Evolutionary conservation across 2,329 filamentous ascomycete species (phyloP), one percentile per base, ranked within the genome.

Genomic region (Xylaria sp.): DNA sequence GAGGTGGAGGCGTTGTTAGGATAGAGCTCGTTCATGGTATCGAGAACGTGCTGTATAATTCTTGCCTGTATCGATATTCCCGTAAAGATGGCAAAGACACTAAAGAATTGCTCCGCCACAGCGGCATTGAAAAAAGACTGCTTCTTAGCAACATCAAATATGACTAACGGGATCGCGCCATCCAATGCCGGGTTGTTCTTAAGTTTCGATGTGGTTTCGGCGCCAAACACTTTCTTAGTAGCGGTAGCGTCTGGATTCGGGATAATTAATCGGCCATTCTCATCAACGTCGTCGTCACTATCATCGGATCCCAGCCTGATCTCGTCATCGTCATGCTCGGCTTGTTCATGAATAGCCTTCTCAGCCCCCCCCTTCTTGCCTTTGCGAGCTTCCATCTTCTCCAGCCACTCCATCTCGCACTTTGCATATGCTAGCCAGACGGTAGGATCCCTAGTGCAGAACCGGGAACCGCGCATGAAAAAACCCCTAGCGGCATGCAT

Each of bases 361-460:
- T 83, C 76, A 27, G 80, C 78, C 1, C 78, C 77, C 9, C 78
- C 79, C 61, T 81, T 80, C 50, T 79, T 79, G 5, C 79, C 80
- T 79, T 90, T 89, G 77, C 93, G 88, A 67, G 88, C 88, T 65
- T 92, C 89, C 75, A 98, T 89, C 81, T 92, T 94, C 58, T 87
- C 89, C 63, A 98, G 84, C 84, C 97, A 98, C 69, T 96, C 90
- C 89, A 97, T 93, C 83, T 99, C 96, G 75, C 95, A 86, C 76
- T 92, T 90, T 9, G 92, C 91, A 77, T 97, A 98, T 80, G 97
- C 93, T 38, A 97, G 77, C 94, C 95, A 99, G 58, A 99, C 79
- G 20, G 84, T 83, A 69, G 85, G 88, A 53, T 91, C 90, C 55
- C 83, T 87, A 58, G 90, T 93, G 81, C 94, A 97, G 79, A 99